Percentiles rank a stretch among this genome's conserved stretches.
Evolutionary conservation across 2,329 filamentous ascomycete species (phyloP).

Genomic region (Claviceps pusilla): DNA sequence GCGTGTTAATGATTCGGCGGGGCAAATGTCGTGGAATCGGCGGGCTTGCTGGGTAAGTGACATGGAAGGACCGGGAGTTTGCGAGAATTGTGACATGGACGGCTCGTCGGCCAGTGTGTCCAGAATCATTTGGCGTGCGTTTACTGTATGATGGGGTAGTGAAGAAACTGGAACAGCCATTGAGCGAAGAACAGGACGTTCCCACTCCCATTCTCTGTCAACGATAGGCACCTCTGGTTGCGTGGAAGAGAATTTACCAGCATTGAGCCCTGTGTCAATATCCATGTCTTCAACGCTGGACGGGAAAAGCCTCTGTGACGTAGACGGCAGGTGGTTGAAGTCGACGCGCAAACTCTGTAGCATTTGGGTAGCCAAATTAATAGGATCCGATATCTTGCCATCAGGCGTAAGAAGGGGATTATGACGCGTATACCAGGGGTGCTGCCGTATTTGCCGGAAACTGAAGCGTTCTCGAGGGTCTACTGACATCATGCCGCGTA

Average conservation of each 20-base stretch:
- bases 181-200: slow-evolving; percentile 50
- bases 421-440: slow-evolving; percentile 83
- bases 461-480: slow-evolving; percentile 62
- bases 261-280: slow-evolving; percentile 38
- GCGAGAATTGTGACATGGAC: slow-evolving; percentile 71
- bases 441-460: slow-evolving; percentile 72
- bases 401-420: slow-evolving; percentile 64
- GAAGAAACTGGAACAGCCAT: slow-evolving; percentile 26
- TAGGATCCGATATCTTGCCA: slow-evolving; percentile 61
- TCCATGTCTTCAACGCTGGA: slow-evolving; percentile 47
- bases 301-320: slow-evolving; percentile 23
- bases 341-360: slow-evolving; percentile 82
- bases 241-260: slow-evolving; percentile 53
- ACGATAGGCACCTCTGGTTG: slow-evolving; percentile 67
- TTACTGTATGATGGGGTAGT: slow-evolving; percentile 17
- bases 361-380: slow-evolving; percentile 86
- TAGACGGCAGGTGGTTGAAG: slow-evolving; percentile 53
- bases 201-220: slow-evolving; percentile 77
- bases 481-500: slow-evolving; percentile 86
- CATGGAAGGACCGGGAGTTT: slow-evolving; percentile 61
- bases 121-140: slow-evolving; percentile 28
- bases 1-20: slow-evolving; percentile 69
- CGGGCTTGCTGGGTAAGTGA: slow-evolving; percentile 80
- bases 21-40: slow-evolving; percentile 80
- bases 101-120: slow-evolving; percentile 72